phyloP scores from a whole-genome alignment of 768 basidiomycete species.

The Russula compacta region DNA sequence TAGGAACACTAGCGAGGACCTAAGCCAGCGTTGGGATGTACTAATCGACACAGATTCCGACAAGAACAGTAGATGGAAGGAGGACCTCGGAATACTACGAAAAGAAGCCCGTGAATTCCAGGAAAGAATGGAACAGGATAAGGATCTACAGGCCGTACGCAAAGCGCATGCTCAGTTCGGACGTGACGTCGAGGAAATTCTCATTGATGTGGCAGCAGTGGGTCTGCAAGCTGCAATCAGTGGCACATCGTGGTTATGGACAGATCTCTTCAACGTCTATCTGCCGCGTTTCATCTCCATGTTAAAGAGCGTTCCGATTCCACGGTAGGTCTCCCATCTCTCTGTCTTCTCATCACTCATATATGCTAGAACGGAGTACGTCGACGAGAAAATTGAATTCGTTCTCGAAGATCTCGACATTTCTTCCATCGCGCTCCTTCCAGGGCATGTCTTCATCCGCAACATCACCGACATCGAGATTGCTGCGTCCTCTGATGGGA shows the following conservation, averaged over 20 bases:
- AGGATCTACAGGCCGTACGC: conserved; percentile 39
- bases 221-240: conserved; percentile 47
- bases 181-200: conserved; percentile 39
- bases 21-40: conserved; percentile 42
- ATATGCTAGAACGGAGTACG: conserved; percentile 55
- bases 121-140: conserved; percentile 38
- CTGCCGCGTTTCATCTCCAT: conserved; percentile 46
- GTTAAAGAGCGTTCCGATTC: conserved; percentile 59
- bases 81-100: conserved; percentile 38
- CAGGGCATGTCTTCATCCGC: conserved; percentile 62
- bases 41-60: conserved; percentile 38
- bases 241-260: conserved; percentile 67
- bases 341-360: background rate
- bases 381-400: conserved; percentile 59
- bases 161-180: conserved; percentile 42
- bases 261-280: conserved; percentile 76
- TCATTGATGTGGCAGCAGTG: conserved; percentile 31
- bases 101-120: conserved; percentile 38
- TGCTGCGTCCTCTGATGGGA: conserved; percentile 30
- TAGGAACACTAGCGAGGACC: conserved; percentile 31
- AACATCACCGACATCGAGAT: conserved; percentile 61
- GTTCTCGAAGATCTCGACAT: conserved; percentile 68
- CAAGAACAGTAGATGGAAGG: conserved; percentile 41
- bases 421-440: conserved; percentile 55
- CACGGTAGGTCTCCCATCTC: conserved; percentile 36